Percentiles rank a stretch among this genome's conserved stretches.
Evolutionary conservation across 441 rosid species (phyloP).

Genomic region (Flueggea neowawraea): DNA sequence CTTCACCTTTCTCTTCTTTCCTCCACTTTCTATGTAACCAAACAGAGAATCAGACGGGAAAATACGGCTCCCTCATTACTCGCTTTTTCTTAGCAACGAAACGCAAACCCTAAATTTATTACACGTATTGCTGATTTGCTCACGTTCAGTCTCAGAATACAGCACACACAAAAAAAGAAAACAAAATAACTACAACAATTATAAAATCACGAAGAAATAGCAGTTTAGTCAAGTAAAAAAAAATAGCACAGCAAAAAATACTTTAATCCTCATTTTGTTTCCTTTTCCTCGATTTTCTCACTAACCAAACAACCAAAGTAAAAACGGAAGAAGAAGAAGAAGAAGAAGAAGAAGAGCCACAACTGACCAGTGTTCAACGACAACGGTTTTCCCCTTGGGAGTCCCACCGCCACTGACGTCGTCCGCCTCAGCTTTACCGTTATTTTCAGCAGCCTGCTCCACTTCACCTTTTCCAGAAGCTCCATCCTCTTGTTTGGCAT

Average conservation of each 20-base stretch:
- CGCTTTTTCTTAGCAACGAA: constrained; percentile 5
- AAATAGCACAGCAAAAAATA: neutral
- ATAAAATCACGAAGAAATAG: too few relatives aligned
- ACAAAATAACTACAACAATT: too few relatives aligned
- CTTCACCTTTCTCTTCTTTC: too few relatives aligned
- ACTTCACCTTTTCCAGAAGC: constrained; percentile 6
- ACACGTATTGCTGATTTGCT: too few relatives aligned
- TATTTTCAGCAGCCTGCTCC: neutral
- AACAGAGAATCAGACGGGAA: too few relatives aligned
- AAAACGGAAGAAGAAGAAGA: too few relatives aligned
- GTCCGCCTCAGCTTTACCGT: neutral
- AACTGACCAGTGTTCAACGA: constrained; percentile 76
- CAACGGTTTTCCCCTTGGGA: constrained; percentile 28
- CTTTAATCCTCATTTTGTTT: neutral
- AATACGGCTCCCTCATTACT: too few relatives aligned
- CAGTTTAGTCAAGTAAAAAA: too few relatives aligned
- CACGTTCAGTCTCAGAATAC: too few relatives aligned
- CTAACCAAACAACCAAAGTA: constrained; percentile 3
- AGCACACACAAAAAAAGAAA: too few relatives aligned
- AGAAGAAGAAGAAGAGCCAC: neutral
- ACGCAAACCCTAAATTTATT: neutral
- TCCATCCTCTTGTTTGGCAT: neutral
- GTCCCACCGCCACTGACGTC: constrained; percentile 8
- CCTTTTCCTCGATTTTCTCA: neutral
- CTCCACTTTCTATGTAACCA: neutral